Conservation (phyloP, 495 filamentous ascomycete species). For the Penicillium alfredii region DNA sequence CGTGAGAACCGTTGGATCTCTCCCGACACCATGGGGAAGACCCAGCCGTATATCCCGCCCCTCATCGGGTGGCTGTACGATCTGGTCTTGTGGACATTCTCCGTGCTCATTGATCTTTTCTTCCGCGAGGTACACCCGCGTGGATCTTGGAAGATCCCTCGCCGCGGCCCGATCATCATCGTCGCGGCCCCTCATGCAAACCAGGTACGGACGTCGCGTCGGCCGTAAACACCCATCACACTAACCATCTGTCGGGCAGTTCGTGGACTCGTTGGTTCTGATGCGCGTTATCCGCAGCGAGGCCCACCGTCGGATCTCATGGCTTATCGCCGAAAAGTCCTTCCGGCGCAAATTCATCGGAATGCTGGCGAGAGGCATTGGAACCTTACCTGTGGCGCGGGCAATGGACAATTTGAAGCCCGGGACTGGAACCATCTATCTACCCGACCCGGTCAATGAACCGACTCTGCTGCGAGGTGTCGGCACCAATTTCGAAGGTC, state of each 20-base stretch:
- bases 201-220: conserved; percentile 54
- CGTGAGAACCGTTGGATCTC: neutral
- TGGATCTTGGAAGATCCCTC: conserved; percentile 86
- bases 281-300: conserved; percentile 83
- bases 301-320: conserved; percentile 79
- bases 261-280: conserved; percentile 90
- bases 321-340: conserved; percentile 91
- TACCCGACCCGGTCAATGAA: conserved; percentile 81
- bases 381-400: conserved; percentile 81
- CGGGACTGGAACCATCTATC: conserved; percentile 73
- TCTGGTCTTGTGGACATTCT: conserved; percentile 73
- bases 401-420: conserved; percentile 84
- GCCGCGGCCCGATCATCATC: conserved; percentile 82
- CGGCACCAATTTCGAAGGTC: conserved; percentile 76
- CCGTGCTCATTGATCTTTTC: conserved; percentile 86
- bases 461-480: conserved; percentile 79
- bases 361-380: conserved; percentile 67
- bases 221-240: conserved; percentile 1
- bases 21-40: conserved; percentile 23
- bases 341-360: conserved; percentile 86
- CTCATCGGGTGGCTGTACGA: conserved; percentile 76
- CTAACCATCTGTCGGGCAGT: conserved; percentile 44
- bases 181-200: conserved; percentile 99
- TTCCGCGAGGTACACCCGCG: conserved; percentile 96
- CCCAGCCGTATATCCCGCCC: conserved; percentile 55